phyloP scores from a whole-genome alignment of 2,329 filamentous ascomycete species.

The Epichloe scottii region DNA sequence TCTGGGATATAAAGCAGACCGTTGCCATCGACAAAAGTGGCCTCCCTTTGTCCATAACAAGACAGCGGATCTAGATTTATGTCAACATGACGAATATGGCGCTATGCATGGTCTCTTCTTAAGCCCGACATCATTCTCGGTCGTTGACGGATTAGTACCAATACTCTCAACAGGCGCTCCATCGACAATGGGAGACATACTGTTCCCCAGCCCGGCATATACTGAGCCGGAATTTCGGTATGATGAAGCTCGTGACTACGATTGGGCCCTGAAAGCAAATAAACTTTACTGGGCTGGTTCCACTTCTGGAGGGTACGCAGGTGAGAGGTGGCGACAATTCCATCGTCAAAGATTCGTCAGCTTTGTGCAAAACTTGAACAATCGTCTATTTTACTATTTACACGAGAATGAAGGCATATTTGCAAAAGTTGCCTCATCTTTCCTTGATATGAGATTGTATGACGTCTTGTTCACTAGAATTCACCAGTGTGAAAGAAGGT shows the following conservation, averaged over 20 bases:
- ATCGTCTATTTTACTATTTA: conserved; percentile 7
- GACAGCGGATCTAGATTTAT: not conserved
- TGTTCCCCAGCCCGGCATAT: conserved; percentile 39
- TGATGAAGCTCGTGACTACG: conserved; percentile 22
- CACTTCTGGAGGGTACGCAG: conserved; percentile 34
- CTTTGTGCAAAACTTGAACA: conserved; percentile 21
- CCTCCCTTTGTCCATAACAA: not conserved
- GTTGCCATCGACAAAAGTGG: not conserved
- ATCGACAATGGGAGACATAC: conserved; percentile 37
- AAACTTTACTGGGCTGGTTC: conserved; percentile 46
- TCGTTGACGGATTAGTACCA: conserved; percentile 29
- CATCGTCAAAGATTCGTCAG: conserved; percentile 36
- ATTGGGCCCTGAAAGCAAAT: conserved; percentile 12
- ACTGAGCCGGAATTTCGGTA: conserved; percentile 29
- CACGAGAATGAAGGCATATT: conserved; percentile 1
- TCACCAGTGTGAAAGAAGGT: not conserved
- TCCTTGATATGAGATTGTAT: not conserved
- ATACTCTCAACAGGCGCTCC: conserved; percentile 31
- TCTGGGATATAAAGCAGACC: not conserved
- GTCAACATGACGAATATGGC: not conserved
- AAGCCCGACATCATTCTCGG: conserved; percentile 27
- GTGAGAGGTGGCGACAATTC: conserved; percentile 25
- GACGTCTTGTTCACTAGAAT: not conserved
- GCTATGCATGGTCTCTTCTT: conserved; percentile 31
- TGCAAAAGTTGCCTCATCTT: not conserved